Evolutionary conservation across 768 basidiomycete genomes (phyloP), one percentile per base, ranked within the genome.

Genomic region (Leccinum subgranulosum): DNA sequence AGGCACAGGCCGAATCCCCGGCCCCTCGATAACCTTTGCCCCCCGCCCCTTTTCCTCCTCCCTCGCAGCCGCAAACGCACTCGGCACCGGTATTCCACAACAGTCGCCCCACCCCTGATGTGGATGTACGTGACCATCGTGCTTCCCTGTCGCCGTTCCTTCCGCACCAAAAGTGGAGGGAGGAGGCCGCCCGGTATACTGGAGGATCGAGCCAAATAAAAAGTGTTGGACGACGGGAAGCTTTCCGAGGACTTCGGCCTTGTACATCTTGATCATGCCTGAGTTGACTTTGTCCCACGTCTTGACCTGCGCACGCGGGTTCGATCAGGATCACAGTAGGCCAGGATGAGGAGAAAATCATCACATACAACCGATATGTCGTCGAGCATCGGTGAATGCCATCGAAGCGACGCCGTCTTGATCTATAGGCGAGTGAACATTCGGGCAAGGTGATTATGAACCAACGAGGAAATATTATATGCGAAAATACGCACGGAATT

Each of bases 261-360:
- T 79, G 76, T 95, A 98, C 96, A 99, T 98, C 73, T 98, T 99
- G 73, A 91, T 80, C 93, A 99, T 97, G 4, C 96, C 96, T 6
- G 79, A 74, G 71, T 98, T 98, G 62, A 98, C 93, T 71, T 97
- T 98, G 66, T 92, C 90, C 96, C 96, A 98, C 10, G 90, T 87
- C 73, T 90, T 93, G 4, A 92, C 87, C 87, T 78, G 46, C 23
- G 54, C 9, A 3, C n/a, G 41, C 3, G 5, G 7, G 23, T 19
- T 31, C 9, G 47, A 45, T 23, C 39, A 46, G 21, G 31, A 12
- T 27, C 3, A 39, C 29, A 25, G 23, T 4, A 8, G 5, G 21
- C 36, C n/a, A n/a, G n/a, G n/a, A n/a, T n/a, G n/a, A n/a, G n/a
- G n/a, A n/a, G n/a, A n/a, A n/a, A n/a, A n/a, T n/a, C n/a, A n/a